Base-by-base conservation (phyloP, 306 rosid genomes). In the Arachis stenosperma region DNA sequence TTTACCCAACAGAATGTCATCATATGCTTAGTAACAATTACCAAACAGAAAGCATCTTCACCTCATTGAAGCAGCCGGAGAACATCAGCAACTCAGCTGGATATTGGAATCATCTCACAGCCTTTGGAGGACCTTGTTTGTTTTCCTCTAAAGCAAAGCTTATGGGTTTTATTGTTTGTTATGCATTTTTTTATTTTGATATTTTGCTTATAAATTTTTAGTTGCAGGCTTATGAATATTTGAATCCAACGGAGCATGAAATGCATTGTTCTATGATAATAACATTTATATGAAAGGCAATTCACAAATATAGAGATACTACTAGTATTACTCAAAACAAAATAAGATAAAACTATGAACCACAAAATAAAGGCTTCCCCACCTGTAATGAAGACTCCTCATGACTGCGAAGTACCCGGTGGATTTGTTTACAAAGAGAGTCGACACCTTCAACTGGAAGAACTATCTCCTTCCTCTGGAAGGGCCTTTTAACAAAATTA, bases 351-450 rank as follows among this genome's bases (percentile, higher is more conserved):
- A 50, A 43, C 61, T 33, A 17, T 51, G 44, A 68, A 73, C 14
- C 15, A 72, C 46, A 60, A 46, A 54, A 44, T 7, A 44, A 70
- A 68, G 30, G 77, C 52, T 65, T 57, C 56, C 79, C 52, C 58
- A 94, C 98, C 97, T 91, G 92, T 62, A 89, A 88, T 27, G 96
- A 82, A 53, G 89, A 86, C 79, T 94, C 98, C 83, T 91, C 98
- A 3, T 84, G 86, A 82, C 79, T 85, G 36, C 71, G 90, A 46
- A 91, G 87, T 5, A 73, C 84, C 1, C 66, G 79, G 69, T 89
- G 91, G 74, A 86, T 84, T 53, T 85, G 79, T 75, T 89, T 92
- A 83, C 96, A 80, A 44, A 94, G 84, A 62, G 96, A 75, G 65
- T 81, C 69, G 75, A 94, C 87, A 65, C 98, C 98, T 79, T 94